A percentile compares a stretch with the other conserved stretches of the same genome.
Conservation (phyloP, 176 grass and related monocot species). For the Avena eriantha region DNA sequence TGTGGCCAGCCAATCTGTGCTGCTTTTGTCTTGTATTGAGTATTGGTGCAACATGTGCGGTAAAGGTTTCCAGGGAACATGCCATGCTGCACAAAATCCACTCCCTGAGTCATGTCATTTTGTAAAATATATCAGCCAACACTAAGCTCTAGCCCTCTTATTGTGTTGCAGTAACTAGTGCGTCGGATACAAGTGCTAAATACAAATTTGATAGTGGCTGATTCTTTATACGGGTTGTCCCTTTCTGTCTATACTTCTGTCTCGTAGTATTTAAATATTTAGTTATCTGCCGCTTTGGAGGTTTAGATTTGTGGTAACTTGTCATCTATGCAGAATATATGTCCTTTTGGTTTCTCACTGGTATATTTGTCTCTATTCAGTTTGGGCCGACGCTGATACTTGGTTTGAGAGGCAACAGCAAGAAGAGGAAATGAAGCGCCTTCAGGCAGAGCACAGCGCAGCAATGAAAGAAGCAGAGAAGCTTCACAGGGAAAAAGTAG, state of each 20-base stretch:
- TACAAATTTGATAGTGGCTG: background rate
- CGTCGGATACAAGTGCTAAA: background rate
- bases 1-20: background rate
- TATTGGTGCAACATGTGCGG: background rate
- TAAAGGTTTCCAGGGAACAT: background rate
- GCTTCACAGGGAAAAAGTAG: constrained; percentile 81
- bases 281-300: background rate
- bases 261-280: background rate
- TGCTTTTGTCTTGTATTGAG: background rate
- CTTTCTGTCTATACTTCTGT: background rate
- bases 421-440: constrained; percentile 91
- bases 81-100: background rate
- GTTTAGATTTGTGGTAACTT: background rate
- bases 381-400: constrained; percentile 98
- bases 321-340: background rate
- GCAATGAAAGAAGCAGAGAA: constrained; percentile 89
- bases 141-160: constrained; percentile 4
- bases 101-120: background rate
- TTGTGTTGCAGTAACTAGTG: background rate
- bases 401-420: constrained; percentile 99
- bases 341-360: constrained; percentile 14
- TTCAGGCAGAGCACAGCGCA: constrained; percentile 88
- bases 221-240: background rate
- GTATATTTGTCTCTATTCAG: constrained; percentile 44
- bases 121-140: background rate